Conservation (phyloP, 805 yeast genomes). For the Yarrowia sp. region DNA sequence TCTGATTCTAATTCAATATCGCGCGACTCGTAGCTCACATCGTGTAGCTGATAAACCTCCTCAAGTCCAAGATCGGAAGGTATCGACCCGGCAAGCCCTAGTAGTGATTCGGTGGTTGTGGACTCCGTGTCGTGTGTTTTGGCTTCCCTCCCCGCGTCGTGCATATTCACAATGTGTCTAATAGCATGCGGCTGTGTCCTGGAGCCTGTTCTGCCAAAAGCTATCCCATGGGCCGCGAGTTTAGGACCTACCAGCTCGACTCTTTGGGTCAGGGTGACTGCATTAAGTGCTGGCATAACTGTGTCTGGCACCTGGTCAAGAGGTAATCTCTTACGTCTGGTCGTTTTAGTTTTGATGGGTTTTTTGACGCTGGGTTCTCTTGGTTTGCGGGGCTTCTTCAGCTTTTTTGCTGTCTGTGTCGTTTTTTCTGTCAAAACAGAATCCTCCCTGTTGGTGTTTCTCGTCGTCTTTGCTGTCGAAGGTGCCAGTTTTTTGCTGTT, state of each 20-base stretch:
- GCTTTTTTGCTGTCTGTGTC: neutral
- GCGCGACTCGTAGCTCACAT: neutral
- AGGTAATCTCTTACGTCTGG: neutral
- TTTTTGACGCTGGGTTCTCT: neutral
- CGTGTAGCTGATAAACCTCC: neutral
- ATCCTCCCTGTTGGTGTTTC: too few relatives aligned
- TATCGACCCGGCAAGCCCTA: neutral
- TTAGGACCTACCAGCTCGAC: neutral
- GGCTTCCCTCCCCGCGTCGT: neutral
- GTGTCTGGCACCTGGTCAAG: slow-evolving; percentile 5
- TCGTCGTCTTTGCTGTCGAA: neutral
- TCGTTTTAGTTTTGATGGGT: neutral
- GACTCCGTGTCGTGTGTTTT: neutral
- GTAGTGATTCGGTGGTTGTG: neutral
- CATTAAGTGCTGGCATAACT: neutral
- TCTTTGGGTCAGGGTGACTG: neutral
- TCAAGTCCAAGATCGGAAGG: neutral
- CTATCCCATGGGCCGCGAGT: neutral
- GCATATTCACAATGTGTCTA: neutral
- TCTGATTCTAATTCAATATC: neutral
- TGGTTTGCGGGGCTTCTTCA: neutral
- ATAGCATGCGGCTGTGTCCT: neutral
- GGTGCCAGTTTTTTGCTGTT: too few relatives aligned
- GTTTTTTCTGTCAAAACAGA: neutral
- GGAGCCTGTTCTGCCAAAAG: neutral